Evolutionary conservation across 352 stramenopile genomes (phyloP), one percentile per base, ranked within the genome.

Genomic region (Elongisporangium senticosum): DNA sequence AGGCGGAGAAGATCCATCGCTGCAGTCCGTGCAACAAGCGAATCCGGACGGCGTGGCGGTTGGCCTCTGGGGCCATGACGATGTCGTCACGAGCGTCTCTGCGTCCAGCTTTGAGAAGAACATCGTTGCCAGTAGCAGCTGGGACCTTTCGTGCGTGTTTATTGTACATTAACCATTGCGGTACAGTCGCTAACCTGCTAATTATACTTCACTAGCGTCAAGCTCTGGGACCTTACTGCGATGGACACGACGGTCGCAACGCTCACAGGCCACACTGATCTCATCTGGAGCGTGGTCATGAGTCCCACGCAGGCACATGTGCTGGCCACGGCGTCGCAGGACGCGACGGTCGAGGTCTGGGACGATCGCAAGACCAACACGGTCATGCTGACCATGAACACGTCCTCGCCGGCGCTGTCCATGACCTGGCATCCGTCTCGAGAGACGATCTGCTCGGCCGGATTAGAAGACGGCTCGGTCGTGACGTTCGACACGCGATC

Each of bases 401-500:
- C 79, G 7, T 49, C 49, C 3, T 52, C 64, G 39, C 68, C 80
- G 17, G 82, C 78, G n/a, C 58, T 92, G 26, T 65, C 68, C 1
- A 53, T 94, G 19, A 78, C 86, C 56, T 94, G 84, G 84, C 80
- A 92, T 55, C 80, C 82, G n/a, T 74, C 65, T 15, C 61, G 86
- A 21, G 51, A 79, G 1, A 75, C 81, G 22, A 53, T 90, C 17
- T 68, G 90, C 8, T 76, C 80, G 7, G 74, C 79, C 8, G 84
- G 84, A 0, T 64, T 90, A 5, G 82, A 90, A 28, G 74, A 90
- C 56, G 84, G 84, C 20, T 69, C 63, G 23, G 68, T 94, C 17
- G 63, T 74, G 54, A 87, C 71, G 4, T 91, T 90, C 72, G 84
- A 92, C 61, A 76, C 77, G 21, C 79, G 84, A 15, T 75, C 77